Base-by-base conservation (phyloP, 2,329 filamentous ascomycete genomes). In the Dissoconium aciculare region DNA sequence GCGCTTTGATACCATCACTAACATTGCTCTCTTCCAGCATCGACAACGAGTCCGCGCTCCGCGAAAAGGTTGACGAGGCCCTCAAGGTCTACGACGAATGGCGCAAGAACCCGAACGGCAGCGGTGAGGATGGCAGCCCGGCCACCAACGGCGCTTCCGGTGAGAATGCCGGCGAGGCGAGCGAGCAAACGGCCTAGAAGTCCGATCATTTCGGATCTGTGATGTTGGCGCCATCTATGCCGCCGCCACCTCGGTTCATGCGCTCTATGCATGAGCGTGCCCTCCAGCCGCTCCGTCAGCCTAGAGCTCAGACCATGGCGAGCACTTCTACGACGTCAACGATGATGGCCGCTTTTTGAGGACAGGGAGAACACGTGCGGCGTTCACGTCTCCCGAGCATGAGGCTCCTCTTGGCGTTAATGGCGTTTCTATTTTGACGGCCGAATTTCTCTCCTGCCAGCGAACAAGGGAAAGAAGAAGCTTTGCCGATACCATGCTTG, bases 31-130 rank as follows among this genome's bases (percentile, higher is more conserved):
- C n/a, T 30, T 17, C 29, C 42, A 93, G 85, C 42, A 83, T 92
- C 45, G 81, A 87, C 55, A 84, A 95, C 53, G 84, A 94, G 28
- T 63, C 66, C 47, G 81, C 85, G 55, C 78, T 98, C 37, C 81
- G 83, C 56, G 73, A 77, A 58, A 98, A 98, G 78, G 89, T 98
- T 37, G 83, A 93, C 38, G 89, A 98, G 67, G 89, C 89, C 45
- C 78, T 98, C 55, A 81, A 73, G 47, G 89, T 98, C 50, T 98
- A 95, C 58, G 84, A 98, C 54, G 89, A 98, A 62, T 98, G 98
- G 60, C 78, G 95, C 64, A 95, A 95, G 75, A 74, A 72, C 53
- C 82, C 89, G 57, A 55, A 56, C 40, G 52, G 49, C 31, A 35
- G 34, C 32, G 55, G 53, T 31, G 57, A 50, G 28, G 38, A 42